phyloP scores from a whole-genome alignment of 2,329 filamentous ascomycete species.

The Ciborinia camelliae region DNA sequence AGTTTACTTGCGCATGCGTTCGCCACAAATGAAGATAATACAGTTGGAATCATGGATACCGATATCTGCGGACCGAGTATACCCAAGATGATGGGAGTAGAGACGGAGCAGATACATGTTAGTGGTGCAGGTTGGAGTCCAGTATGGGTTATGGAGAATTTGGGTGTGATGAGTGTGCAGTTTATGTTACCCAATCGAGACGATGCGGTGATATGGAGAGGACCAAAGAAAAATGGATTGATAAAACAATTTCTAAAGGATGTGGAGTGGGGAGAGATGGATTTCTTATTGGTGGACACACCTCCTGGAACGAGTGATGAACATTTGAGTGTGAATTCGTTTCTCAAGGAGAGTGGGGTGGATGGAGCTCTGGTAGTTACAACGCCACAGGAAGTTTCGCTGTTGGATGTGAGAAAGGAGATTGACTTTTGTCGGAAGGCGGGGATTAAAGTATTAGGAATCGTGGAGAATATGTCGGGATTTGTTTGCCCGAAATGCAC shows the following conservation, averaged over 20 bases:
- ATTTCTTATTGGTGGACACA: constrained; percentile 91
- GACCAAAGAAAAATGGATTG: constrained; percentile 96
- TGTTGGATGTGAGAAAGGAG: constrained; percentile 93
- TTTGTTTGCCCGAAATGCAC: constrained; percentile 95
- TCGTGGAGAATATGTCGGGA: constrained; percentile 97
- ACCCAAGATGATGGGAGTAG: constrained; percentile 98
- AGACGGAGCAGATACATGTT: constrained; percentile 88
- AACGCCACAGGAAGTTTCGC: constrained; percentile 88
- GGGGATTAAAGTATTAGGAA: constrained; percentile 78
- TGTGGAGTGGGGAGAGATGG: constrained; percentile 94
- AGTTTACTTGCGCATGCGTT: constrained; percentile 86
- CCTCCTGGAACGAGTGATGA: constrained; percentile 95
- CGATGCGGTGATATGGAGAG: constrained; percentile 95
- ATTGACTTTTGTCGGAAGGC: constrained; percentile 97
- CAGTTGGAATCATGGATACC: constrained; percentile 94
- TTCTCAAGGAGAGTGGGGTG: constrained; percentile 85
- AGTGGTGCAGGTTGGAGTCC: constrained; percentile 88
- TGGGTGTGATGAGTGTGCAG: constrained; percentile 95
- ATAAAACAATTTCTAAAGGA: constrained; percentile 99
- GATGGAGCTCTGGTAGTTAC: constrained; percentile 92
- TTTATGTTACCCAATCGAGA: constrained; percentile 95
- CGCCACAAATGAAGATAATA: constrained; percentile 71
- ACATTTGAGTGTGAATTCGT: constrained; percentile 89
- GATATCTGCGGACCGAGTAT: constrained; percentile 96
- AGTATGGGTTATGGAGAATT: constrained; percentile 91